A percentile compares a stretch with the other conserved stretches of the same genome.
Evolutionary conservation across 108 stramenopile genomes (phyloP).

Genomic region (Pseudonitzschia pungens): DNA sequence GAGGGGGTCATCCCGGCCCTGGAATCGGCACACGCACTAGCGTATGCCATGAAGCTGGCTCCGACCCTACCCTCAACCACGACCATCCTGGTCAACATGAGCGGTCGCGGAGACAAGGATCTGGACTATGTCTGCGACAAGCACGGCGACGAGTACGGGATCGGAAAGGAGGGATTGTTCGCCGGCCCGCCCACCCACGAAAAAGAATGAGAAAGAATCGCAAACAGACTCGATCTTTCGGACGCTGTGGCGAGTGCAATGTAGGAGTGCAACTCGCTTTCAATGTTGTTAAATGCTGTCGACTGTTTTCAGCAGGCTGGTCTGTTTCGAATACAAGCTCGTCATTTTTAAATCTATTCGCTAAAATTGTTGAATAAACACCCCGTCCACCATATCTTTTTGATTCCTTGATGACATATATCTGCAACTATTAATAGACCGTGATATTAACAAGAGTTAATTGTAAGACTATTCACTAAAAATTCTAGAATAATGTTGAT

Average conservation of each 20-base stretch:
- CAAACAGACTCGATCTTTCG: background rate
- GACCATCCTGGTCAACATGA: slow-evolving; percentile 90
- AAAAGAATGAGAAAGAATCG: background rate
- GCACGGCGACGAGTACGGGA: slow-evolving; percentile 17
- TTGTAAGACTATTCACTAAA: too few relatives aligned
- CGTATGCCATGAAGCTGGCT: slow-evolving; percentile 87
- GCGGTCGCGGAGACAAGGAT: slow-evolving; percentile 97
- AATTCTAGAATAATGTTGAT: too few relatives aligned
- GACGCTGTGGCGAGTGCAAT: background rate
- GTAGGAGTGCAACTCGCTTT: background rate
- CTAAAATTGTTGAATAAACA: too few relatives aligned
- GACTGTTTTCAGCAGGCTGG: too few relatives aligned
- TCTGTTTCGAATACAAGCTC: too few relatives aligned
- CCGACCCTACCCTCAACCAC: slow-evolving; percentile 81
- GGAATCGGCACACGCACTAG: slow-evolving; percentile 93
- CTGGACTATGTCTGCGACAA: slow-evolving; percentile 56
- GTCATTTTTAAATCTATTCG: too few relatives aligned
- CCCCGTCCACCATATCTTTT: too few relatives aligned
- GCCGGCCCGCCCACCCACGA: slow-evolving; percentile 21
- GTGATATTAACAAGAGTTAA: too few relatives aligned
- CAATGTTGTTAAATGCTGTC: too few relatives aligned
- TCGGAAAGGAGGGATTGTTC: slow-evolving; percentile 26
- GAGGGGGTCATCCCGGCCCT: slow-evolving; percentile 97
- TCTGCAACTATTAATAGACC: too few relatives aligned
- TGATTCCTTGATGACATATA: too few relatives aligned